A percentile compares a stretch with the other conserved stretches of the same genome.
phyloP scores from a whole-genome alignment of 805 yeast species.

The Ogataea wickerhamii region DNA sequence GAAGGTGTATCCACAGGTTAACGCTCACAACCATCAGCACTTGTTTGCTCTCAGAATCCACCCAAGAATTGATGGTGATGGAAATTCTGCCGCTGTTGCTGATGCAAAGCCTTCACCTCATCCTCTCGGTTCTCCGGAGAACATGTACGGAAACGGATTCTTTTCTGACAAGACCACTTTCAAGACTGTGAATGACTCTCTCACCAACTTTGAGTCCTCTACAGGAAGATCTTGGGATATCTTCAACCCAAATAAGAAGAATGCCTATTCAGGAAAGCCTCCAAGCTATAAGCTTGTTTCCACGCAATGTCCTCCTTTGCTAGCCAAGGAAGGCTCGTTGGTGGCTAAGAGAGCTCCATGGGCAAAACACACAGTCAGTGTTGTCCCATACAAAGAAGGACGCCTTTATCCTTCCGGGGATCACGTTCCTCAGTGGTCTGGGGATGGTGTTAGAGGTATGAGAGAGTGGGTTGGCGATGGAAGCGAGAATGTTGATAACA shows the following conservation, averaged over 20 bases:
- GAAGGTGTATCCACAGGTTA: conserved; percentile 71
- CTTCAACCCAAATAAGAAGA: conserved; percentile 64
- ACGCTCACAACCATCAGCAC: conserved; percentile 87
- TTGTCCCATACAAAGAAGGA: conserved; percentile 69
- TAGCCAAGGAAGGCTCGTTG: conserved; percentile 70
- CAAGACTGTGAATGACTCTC: conserved; percentile 64
- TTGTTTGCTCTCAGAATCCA: conserved; percentile 72
- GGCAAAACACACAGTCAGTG: conserved; percentile 65
- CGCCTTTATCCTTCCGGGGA: conserved; percentile 79
- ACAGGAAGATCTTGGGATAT: conserved; percentile 76
- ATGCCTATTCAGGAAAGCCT: conserved; percentile 71
- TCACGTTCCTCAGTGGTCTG: conserved; percentile 70
- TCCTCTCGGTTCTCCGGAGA: conserved; percentile 63
- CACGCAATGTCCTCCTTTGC: conserved; percentile 65
- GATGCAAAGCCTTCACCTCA: conserved; percentile 60
- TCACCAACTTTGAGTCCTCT: conserved; percentile 55
- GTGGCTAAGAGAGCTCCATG: conserved; percentile 81
- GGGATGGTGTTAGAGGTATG: conserved; percentile 65
- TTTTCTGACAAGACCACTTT: conserved; percentile 60
- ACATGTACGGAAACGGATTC: conserved; percentile 78
- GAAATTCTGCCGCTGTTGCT: conserved; percentile 65
- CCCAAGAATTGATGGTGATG: conserved; percentile 79
- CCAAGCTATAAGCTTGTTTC: conserved; percentile 75
- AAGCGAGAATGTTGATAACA: conserved; percentile 52
- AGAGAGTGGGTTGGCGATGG: conserved; percentile 69